Evolutionary conservation across 208 protist species (phyloP).

Genomic region (Entamoeba nuttalli): DNA sequence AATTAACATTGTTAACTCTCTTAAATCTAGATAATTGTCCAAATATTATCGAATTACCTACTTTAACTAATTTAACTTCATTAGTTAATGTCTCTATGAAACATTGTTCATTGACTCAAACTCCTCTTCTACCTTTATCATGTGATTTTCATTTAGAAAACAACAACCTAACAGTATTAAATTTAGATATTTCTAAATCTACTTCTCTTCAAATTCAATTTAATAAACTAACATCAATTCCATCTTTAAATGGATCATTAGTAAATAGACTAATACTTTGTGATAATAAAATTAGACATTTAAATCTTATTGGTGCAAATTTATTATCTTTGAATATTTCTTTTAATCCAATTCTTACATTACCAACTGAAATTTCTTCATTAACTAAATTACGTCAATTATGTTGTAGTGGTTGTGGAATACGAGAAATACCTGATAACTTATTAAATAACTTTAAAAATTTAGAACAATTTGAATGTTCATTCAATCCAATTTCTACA

Average conservation of each 20-base stretch:
- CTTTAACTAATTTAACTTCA: not conserved
- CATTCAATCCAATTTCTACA: not conserved
- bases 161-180: not conserved
- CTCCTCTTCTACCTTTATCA: not conserved
- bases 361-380: not conserved
- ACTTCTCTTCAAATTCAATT: not conserved
- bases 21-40: not conserved
- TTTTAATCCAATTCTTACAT: not conserved
- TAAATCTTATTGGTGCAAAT: not conserved
- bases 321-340: not conserved
- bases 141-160: not conserved
- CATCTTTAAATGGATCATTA: not conserved
- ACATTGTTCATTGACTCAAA: not conserved
- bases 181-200: not conserved
- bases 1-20: not conserved
- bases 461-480: not conserved
- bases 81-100: not conserved
- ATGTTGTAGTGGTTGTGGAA: not conserved
- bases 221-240: not conserved
- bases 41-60: not conserved
- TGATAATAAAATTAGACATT: not conserved
- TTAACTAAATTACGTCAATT: not conserved
- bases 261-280: no score
- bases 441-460: not conserved
- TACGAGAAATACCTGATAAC: not conserved